These are phyloP conservation scores for Przewalskia tangutica DNA, from an alignment of 257 asterid species.

Conservation along the genomic window DNA sequence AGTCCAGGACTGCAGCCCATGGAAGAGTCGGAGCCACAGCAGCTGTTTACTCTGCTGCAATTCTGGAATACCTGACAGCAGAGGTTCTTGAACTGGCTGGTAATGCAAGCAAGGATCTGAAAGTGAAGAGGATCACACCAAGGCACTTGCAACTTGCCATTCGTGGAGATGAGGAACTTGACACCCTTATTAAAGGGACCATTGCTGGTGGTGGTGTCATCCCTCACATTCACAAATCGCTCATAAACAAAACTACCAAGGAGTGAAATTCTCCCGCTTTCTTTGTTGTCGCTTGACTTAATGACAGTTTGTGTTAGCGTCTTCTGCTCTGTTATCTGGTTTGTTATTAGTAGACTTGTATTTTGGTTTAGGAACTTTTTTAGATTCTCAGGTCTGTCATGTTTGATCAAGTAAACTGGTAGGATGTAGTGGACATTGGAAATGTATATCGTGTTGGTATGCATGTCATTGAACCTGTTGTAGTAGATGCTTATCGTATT, in stretches of 20 bases:
- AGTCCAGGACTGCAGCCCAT: constrained; percentile 70
- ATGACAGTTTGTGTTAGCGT: not conserved
- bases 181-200: constrained; percentile 90
- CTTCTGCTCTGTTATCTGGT: not conserved
- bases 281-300: not conserved
- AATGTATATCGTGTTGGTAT: not conserved
- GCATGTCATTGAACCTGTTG: not conserved
- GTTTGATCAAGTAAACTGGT: not conserved
- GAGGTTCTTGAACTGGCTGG: constrained; percentile 97
- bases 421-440: not conserved
- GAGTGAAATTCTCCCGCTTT: constrained; percentile 31
- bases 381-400: not conserved
- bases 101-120: constrained; percentile 90
- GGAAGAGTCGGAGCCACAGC: constrained; percentile 97
- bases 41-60: constrained; percentile 90
- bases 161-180: constrained; percentile 96
- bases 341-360: not conserved
- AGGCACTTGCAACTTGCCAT: constrained; percentile 88
- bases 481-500: not conserved
- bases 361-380: not conserved
- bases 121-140: constrained; percentile 93
- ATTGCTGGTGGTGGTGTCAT: constrained; percentile 98
- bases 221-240: constrained; percentile 97
- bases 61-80: constrained; percentile 83
- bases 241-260: constrained; percentile 94